A percentile compares a stretch with the other conserved stretches of the same genome.
These are phyloP conservation scores for Fusarium compactum DNA, from an alignment of 2,329 filamentous ascomycete species.

Conservation along the genomic window DNA sequence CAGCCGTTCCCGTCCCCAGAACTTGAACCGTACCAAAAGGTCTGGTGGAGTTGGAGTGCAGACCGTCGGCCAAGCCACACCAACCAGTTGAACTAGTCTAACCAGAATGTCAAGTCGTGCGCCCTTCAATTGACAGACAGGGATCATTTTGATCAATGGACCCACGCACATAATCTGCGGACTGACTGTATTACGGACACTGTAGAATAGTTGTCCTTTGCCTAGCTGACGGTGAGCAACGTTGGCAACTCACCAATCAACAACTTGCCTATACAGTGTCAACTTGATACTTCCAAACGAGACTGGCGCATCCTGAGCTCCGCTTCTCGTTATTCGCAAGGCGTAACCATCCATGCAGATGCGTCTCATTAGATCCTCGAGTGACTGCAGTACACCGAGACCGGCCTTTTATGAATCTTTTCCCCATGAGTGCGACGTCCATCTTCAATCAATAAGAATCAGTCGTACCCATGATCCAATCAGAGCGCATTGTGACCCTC, in stretches of 20 bases:
- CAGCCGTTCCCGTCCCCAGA: constrained; percentile 30
- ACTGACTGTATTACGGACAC: constrained; percentile 31
- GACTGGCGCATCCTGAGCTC: constrained; percentile 36
- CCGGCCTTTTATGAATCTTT: constrained; percentile 31
- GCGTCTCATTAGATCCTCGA: constrained; percentile 10
- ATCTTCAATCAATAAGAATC: background rate
- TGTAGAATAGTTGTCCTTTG: constrained; percentile 22
- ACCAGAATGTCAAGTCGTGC: constrained; percentile 45
- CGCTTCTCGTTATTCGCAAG: constrained; percentile 49
- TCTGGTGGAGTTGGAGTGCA: constrained; percentile 31
- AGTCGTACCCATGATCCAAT: background rate
- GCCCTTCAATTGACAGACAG: constrained; percentile 50
- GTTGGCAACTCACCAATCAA: constrained; percentile 14
- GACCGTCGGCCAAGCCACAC: constrained; percentile 37
- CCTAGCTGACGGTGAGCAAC: constrained; percentile 1
- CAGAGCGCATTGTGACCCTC: constrained; percentile 4
- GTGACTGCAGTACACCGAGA: constrained; percentile 35
- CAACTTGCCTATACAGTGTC: constrained; percentile 31
- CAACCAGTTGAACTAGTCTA: constrained; percentile 39
- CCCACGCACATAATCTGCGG: constrained; percentile 24
- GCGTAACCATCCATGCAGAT: constrained; percentile 36
- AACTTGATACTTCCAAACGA: constrained; percentile 4
- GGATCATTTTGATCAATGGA: constrained; percentile 35
- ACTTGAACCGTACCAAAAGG: constrained; percentile 14
- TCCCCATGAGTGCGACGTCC: background rate